Evolutionary conservation across 1,284 basidiomycete species (phyloP), one percentile per base, ranked within the genome.

Genomic region (Rhizoctonia solani): DNA sequence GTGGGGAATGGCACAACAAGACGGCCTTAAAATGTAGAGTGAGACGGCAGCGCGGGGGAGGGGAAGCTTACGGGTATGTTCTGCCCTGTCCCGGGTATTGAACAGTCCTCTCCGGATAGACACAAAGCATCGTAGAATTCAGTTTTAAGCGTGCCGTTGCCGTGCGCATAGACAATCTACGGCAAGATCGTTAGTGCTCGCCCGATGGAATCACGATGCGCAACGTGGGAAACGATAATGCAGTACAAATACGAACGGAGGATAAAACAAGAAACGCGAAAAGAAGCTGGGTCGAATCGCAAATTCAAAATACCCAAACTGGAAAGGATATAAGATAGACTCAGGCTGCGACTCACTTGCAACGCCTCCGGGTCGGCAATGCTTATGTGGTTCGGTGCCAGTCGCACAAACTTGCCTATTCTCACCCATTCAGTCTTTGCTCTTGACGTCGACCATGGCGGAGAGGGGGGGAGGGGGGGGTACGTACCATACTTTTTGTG

Each of bases 371-470:
- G n/a, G n/a, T n/a, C n/a, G n/a, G n/a, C n/a, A n/a, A n/a, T n/a
- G n/a, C n/a, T n/a, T n/a, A 94, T 79, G 73, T 95, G 91, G 75
- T 94, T 93, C 0, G 93, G 93, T 0, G 91, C 90, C 68, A 96
- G 80, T 70, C 93, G 89, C n/a, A 94, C 88, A 63, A 93, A 82
- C 1, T 84, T 84, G 44, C 91, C 91, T 91, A 68, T 47, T 56
- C 37, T 50, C 49, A 27, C 59, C 42, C 44, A 50, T 32, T 30
- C 23, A 25, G 32, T 44, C 29, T 27, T 46, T 2, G 34, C 42
- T 23, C 34, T 14, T 29, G 46, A n/a, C n/a, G n/a, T n/a, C n/a
- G n/a, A n/a, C n/a, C n/a, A n/a, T n/a, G n/a, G n/a, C n/a, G n/a
- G n/a, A n/a, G n/a, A n/a, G n/a, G n/a, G n/a, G n/a, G n/a, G n/a